These are phyloP conservation scores for Wickerhamomyces subpelliculosus DNA, from an alignment of 805 yeast species.

Conservation along the genomic window DNA sequence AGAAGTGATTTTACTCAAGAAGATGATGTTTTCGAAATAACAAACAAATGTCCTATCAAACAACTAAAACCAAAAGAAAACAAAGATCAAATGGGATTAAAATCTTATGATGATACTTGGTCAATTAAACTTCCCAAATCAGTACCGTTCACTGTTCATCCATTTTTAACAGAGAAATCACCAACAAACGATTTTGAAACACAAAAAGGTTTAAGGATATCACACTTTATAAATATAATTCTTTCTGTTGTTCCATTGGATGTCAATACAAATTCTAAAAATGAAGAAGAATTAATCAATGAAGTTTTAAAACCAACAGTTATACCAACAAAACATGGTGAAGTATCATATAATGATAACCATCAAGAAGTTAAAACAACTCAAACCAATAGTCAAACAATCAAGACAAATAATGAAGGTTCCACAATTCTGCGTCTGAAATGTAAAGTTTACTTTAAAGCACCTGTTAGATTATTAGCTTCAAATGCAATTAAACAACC, in stretches of 20 bases:
- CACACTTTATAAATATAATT: too few relatives aligned
- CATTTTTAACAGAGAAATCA: background rate
- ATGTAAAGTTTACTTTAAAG: background rate
- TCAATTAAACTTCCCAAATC: background rate
- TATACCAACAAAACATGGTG: too few relatives aligned
- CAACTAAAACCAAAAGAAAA: background rate
- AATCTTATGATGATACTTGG: background rate
- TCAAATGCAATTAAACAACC: background rate
- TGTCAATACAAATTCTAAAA: too few relatives aligned
- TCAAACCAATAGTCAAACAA: too few relatives aligned
- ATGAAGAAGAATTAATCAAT: too few relatives aligned
- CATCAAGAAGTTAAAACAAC: too few relatives aligned
- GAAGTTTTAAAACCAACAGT: too few relatives aligned
- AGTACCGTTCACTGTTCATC: background rate
- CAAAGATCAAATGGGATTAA: too few relatives aligned
- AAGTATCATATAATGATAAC: too few relatives aligned
- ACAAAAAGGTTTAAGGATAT: background rate
- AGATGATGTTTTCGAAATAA: background rate
- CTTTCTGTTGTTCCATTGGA: too few relatives aligned
- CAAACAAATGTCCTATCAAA: background rate
- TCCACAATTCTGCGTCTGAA: too few relatives aligned
- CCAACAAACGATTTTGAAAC: background rate
- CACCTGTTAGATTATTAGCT: background rate
- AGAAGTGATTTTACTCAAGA: background rate
- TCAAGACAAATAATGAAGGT: background rate